Conservation (phyloP, 2,329 filamentous ascomycete genomes). For the Fonsecaea nubica region DNA sequence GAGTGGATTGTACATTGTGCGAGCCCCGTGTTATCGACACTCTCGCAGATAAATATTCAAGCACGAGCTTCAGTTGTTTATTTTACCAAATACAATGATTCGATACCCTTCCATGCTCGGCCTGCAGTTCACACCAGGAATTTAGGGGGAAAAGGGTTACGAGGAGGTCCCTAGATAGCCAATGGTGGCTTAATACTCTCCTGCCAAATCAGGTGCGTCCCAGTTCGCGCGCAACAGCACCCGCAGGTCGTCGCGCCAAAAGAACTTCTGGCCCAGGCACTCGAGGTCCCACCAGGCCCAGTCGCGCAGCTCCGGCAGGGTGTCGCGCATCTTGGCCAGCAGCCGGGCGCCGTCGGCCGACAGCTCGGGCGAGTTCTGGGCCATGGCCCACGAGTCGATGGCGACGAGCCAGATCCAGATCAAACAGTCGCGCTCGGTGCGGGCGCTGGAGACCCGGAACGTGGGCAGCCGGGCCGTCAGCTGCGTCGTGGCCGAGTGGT, state of each 20-base stretch:
- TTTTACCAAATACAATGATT: no score
- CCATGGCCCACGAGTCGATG: background rate
- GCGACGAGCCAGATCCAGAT: slow-evolving; percentile 11
- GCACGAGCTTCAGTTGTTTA: no score
- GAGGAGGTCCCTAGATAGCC: no score
- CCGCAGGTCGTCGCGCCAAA: slow-evolving; percentile 7
- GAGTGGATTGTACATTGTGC: no score
- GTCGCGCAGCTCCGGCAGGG: background rate
- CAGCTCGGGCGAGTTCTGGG: background rate
- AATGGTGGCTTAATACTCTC: background rate
- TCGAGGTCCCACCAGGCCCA: slow-evolving; percentile 16
- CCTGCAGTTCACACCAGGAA: no score
- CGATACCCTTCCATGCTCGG: no score
- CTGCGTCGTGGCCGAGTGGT: slow-evolving; percentile 12
- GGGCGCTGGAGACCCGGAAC: background rate
- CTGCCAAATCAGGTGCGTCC: background rate
- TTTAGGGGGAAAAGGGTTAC: no score
- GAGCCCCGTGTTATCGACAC: no score
- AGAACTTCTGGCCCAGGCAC: slow-evolving; percentile 13
- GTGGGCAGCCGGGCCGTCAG: background rate
- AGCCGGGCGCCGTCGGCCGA: background rate
- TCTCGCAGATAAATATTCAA: no score
- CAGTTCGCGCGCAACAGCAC: background rate
- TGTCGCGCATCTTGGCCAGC: background rate
- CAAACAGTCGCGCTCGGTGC: slow-evolving; percentile 8